Evolutionary conservation across 2,329 filamentous ascomycete species (phyloP).

Genomic region (Claviceps sp.): DNA sequence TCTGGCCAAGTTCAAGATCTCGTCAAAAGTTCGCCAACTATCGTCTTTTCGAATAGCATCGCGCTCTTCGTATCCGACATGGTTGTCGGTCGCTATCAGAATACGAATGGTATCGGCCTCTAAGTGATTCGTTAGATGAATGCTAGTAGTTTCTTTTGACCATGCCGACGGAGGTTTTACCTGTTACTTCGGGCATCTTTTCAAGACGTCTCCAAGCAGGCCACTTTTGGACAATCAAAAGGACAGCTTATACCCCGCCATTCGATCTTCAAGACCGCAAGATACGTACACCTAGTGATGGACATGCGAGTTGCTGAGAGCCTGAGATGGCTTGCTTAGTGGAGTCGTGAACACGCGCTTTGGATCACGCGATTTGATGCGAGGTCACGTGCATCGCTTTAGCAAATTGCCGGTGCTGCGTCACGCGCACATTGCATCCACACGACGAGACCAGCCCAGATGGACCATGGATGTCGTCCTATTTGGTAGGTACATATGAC

Average conservation of each 20-base stretch:
- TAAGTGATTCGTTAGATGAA: conserved; percentile 11
- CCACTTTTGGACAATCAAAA: background rate
- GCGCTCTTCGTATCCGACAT: conserved; percentile 92
- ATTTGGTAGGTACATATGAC: no score
- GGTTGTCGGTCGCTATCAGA: conserved; percentile 87
- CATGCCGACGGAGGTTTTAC: background rate
- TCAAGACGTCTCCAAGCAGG: background rate
- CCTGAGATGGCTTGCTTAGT: no score
- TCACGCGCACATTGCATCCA: no score
- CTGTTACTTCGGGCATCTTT: conserved; percentile 6
- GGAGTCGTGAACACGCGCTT: conserved; percentile 4
- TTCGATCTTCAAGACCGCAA: background rate
- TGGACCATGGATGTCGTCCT: no score
- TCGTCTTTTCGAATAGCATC: conserved; percentile 92
- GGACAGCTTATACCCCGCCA: background rate
- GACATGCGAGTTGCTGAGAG: no score
- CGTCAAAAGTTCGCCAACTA: conserved; percentile 92
- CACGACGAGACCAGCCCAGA: no score
- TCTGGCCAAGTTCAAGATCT: conserved; percentile 81
- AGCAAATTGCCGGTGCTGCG: background rate
- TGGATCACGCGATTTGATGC: conserved; percentile 13
- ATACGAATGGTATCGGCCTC: conserved; percentile 82
- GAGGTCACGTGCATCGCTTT: conserved; percentile 16
- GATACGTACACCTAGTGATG: no score
- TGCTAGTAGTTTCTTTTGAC: background rate